phyloP scores from a whole-genome alignment of 83 land plant species.

The Diphasiastrum complanatum region DNA sequence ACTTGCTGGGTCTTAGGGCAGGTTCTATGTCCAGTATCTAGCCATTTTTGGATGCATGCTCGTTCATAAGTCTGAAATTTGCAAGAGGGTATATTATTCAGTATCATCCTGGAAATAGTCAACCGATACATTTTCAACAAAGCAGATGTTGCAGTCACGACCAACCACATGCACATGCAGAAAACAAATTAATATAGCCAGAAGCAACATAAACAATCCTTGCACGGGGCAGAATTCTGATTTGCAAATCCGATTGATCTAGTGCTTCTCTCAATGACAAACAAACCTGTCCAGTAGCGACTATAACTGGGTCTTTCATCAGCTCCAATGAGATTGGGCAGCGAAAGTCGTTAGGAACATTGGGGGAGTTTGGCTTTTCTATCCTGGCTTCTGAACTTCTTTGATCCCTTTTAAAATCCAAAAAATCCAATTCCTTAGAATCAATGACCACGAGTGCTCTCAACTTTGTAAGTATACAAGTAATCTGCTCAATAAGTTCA shows the following conservation, averaged over 20 bases:
- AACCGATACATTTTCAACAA: too few species aligned
- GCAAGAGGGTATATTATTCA: too few species aligned
- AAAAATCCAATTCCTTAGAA: conserved; percentile 34
- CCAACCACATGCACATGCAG: too few species aligned
- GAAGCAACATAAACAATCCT: too few species aligned
- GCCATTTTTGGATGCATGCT: conserved; percentile 54
- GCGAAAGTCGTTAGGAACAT: conserved; percentile 81
- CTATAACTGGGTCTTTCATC: conserved; percentile 92
- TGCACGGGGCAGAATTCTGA: too few species aligned
- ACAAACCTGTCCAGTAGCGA: conserved; percentile 86
- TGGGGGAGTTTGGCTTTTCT: conserved; percentile 48
- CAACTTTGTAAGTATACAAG: conserved; percentile 45
- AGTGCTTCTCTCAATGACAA: too few species aligned
- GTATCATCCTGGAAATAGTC: too few species aligned
- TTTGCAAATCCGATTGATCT: too few species aligned
- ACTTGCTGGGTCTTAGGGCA: conserved; percentile 61
- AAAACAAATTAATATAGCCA: too few species aligned
- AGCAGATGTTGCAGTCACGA: too few species aligned
- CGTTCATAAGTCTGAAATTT: conserved; percentile 51
- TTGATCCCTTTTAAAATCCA: conserved; percentile 36
- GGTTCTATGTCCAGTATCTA: conserved; percentile 41
- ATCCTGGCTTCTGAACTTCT: conserved; percentile 7
- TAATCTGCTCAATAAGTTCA: conserved; percentile 45
- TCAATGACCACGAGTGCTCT: conserved; percentile 39
- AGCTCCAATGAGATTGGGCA: conserved; percentile 86